A percentile compares a stretch with the other conserved stretches of the same genome.
Conservation (phyloP, 805 yeast genomes). For the Kluyveromyces dobzhanskii region DNA sequence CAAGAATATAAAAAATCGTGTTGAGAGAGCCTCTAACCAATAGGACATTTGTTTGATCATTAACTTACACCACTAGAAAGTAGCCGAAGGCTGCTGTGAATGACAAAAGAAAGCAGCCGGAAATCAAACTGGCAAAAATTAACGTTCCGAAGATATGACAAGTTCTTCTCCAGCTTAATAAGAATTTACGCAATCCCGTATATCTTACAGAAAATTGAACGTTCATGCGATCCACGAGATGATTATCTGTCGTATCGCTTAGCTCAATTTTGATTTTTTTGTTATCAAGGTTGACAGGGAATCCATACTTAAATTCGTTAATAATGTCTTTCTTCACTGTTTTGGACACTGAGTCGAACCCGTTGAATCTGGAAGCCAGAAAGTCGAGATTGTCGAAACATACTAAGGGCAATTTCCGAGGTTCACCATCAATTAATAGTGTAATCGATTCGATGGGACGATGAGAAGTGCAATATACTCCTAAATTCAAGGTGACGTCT, state of each 20-base stretch:
- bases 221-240: background rate
- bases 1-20: too few species aligned
- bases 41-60: too few species aligned
- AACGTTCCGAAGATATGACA: slow-evolving; percentile 2
- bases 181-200: slow-evolving; percentile 2
- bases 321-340: slow-evolving; percentile 1
- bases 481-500: background rate
- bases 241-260: background rate
- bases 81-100: background rate
- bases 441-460: background rate
- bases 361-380: background rate
- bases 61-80: background rate
- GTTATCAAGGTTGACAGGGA: background rate
- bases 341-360: background rate
- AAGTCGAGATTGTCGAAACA: background rate
- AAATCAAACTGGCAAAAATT: background rate
- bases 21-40: too few species aligned
- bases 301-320: slow-evolving; percentile 1
- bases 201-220: slow-evolving; percentile 1
- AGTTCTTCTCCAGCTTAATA: background rate
- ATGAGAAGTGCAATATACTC: slow-evolving; percentile 1
- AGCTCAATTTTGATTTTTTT: background rate
- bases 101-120: background rate
- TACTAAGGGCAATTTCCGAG: background rate
- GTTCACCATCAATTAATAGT: background rate